Conservation (phyloP, 2,329 filamentous ascomycete genomes). For the Keithomyces neogunnii region DNA sequence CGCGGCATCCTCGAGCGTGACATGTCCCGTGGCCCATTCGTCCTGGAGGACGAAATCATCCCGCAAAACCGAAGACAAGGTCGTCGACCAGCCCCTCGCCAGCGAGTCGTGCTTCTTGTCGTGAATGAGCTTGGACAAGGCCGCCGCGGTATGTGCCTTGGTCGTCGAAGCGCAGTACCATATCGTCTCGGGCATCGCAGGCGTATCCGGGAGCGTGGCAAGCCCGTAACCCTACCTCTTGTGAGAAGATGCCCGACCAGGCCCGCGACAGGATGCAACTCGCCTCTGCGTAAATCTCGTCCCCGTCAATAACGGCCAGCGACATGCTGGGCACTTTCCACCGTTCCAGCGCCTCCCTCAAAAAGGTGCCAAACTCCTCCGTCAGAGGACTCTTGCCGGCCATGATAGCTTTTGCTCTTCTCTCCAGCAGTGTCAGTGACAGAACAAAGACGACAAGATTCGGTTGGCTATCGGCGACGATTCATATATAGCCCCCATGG, state of each 20-base stretch:
- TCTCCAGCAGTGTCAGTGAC: too few relatives aligned
- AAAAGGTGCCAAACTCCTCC: not conserved
- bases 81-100: conserved; percentile 35
- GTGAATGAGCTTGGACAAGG: conserved; percentile 36
- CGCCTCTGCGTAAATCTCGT: conserved; percentile 15
- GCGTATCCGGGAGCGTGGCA: conserved; percentile 27
- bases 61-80: conserved; percentile 36
- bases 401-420: too few relatives aligned
- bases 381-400: not conserved
- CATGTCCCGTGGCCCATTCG: conserved; percentile 34
- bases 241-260: not conserved
- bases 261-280: not conserved
- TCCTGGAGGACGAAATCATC: conserved; percentile 44
- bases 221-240: conserved; percentile 18
- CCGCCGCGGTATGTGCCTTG: conserved; percentile 44
- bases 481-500: too few relatives aligned
- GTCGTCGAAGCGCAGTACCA: conserved; percentile 45
- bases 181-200: conserved; percentile 36
- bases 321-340: not conserved
- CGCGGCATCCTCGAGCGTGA: conserved; percentile 43
- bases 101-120: not conserved
- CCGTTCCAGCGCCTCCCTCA: not conserved
- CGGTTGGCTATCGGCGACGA: too few relatives aligned
- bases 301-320: conserved; percentile 17
- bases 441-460: too few relatives aligned